Base-by-base conservation (phyloP, 768 basidiomycete species). In the Kwoniella mangroviensis region DNA sequence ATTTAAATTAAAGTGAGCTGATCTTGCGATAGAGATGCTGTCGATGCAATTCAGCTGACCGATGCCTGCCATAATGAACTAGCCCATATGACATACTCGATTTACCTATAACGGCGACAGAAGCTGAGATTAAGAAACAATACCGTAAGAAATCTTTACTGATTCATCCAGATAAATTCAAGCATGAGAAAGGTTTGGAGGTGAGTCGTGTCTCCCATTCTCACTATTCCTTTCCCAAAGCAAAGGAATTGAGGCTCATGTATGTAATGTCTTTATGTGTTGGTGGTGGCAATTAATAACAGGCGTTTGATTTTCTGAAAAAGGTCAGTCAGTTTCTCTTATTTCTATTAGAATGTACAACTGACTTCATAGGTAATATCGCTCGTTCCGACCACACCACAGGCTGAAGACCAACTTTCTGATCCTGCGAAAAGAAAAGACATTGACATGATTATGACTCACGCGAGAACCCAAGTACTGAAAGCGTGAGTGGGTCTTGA, bases 161-260 rank as follows among this genome's bases (percentile, higher is more conserved):
- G 84, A 98, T 99, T 79, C 97, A 99, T 87, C 97, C 97, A 71
- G 97, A 99, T 86, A 99, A 98, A 87, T 91, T 91, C 77, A 86
- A 92, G 81, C 93, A 97, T 84, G 78, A 76, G 56, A 70, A 80
- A 26, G 82, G 79, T 41, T 55, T 75, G 21, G 79, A 83, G 76
- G 82, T 83, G 76, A 69, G 81, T 73, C 0, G 5, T 34, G 1
- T 28, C 24, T 42, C 10, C 43, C n/a, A n/a, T n/a, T 58, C 34
- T 63, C 62, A n/a, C 24, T 3, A 4, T 28, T 4, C 3, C 28
- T 41, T 43, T 3, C 9, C 19, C 12, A 9, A 61, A 9, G 15
- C 21, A 26, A 11, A 17, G 19, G 6, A 58, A 13, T 28, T 15
- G 42, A n/a, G 7, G 58, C 49, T 63, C 19, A 51, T 17, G 4